Percentiles rank a stretch among this genome's conserved stretches.
Conservation (phyloP, 2,329 filamentous ascomycete genomes). For the Aureobasidium vineae region DNA sequence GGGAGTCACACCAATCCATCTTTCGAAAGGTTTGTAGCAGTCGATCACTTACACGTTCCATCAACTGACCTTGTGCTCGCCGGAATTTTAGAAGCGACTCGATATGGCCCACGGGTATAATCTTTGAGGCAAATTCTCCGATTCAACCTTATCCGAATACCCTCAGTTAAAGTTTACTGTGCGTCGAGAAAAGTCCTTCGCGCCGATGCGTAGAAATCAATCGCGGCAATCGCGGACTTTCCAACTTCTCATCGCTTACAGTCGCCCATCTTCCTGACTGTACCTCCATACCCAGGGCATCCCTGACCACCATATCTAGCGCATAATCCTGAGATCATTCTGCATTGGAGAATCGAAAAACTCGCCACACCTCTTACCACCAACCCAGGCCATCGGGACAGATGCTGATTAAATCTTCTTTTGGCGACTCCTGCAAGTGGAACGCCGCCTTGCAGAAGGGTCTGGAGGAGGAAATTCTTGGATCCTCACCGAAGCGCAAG, state of each 20-base stretch:
- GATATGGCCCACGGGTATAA: neutral
- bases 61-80: neutral
- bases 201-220: neutral
- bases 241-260: neutral
- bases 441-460: neutral
- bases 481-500: neutral
- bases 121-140: neutral
- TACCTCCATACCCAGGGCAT: neutral
- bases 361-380: neutral
- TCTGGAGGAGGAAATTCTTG: neutral
- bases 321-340: too few species aligned
- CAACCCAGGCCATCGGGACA: neutral
- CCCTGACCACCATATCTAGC: neutral
- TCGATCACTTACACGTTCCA: constrained; percentile 6
- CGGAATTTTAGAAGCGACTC: neutral
- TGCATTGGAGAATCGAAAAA: too few species aligned
- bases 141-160: neutral
- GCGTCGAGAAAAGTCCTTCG: neutral
- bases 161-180: neutral
- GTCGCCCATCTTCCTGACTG: neutral
- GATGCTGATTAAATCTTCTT: neutral
- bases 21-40: neutral
- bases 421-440: neutral
- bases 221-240: neutral
- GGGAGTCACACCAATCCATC: neutral